A percentile compares a stretch with the other conserved stretches of the same genome.
These are phyloP conservation scores for Monilinia fructigena DNA, from an alignment of 2,329 filamentous ascomycete genomes.

Conservation along the genomic window DNA sequence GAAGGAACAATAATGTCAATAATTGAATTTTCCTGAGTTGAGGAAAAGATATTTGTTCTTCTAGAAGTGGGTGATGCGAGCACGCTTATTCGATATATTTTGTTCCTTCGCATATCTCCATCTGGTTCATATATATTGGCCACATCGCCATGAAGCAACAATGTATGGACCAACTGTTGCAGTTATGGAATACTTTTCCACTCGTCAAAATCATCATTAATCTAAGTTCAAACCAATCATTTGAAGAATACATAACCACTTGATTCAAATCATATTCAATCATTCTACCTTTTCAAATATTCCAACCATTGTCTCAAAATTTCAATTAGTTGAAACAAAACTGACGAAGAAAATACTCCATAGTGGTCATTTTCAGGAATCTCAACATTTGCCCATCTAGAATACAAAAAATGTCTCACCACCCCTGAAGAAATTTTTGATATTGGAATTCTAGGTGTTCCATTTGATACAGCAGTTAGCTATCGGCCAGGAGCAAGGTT, in stretches of 20 bases:
- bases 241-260: too few species aligned
- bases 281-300: too few species aligned
- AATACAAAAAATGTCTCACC: constrained; percentile 67
- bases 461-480: constrained; percentile 71
- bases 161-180: too few species aligned
- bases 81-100: background rate
- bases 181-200: too few species aligned
- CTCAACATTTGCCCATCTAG: constrained; percentile 70
- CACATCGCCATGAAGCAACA: too few species aligned
- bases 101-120: too few species aligned
- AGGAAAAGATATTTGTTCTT: background rate
- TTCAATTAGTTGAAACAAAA: background rate
- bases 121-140: too few species aligned
- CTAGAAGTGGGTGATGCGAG: background rate
- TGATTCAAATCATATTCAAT: too few species aligned
- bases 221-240: too few species aligned
- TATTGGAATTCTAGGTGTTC: constrained; percentile 69
- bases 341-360: background rate
- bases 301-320: background rate
- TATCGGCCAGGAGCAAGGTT: constrained; percentile 76
- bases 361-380: constrained; percentile 72
- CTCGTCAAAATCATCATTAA: too few species aligned
- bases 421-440: constrained; percentile 60
- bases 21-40: background rate
- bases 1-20: background rate